Percentiles rank a stretch among this genome's conserved stretches.
phyloP scores from a whole-genome alignment of 2,329 filamentous ascomycete species.

The Ophiostoma triangulosporum region DNA sequence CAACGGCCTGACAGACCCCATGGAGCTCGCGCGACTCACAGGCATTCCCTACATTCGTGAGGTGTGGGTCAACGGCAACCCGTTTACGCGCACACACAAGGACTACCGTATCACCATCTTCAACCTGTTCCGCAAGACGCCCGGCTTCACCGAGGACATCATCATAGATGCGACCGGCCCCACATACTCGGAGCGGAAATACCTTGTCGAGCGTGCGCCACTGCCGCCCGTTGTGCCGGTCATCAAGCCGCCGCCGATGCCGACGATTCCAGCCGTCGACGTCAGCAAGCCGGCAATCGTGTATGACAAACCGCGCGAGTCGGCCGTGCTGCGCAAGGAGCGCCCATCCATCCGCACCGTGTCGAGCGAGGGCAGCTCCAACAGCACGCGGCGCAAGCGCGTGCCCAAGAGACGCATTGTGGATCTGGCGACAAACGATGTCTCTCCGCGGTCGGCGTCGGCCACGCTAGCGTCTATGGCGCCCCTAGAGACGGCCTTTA shows the following conservation, averaged over 20 bases:
- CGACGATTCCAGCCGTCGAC: conserved; percentile 49
- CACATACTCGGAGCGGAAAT: conserved; percentile 72
- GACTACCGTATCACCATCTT: conserved; percentile 84
- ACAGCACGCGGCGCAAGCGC: conserved; percentile 43
- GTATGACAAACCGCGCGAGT: conserved; percentile 36
- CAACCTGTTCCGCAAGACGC: conserved; percentile 83
- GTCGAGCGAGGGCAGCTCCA: conserved; percentile 44
- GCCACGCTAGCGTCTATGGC: conserved; percentile 11
- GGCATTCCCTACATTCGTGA: conserved; percentile 84
- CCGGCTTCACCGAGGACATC: conserved; percentile 83
- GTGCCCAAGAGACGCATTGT: conserved; percentile 51
- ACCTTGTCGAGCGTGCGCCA: conserved; percentile 67
- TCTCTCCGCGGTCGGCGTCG: conserved; percentile 7
- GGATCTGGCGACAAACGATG: conserved; percentile 44
- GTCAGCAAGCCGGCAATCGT: conserved; percentile 55
- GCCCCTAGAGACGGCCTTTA: neutral
- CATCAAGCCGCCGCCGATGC: conserved; percentile 48
- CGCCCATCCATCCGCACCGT: conserved; percentile 37
- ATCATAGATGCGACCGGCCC: conserved; percentile 76
- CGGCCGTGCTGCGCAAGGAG: conserved; percentile 45
- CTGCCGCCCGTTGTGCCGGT: conserved; percentile 66
- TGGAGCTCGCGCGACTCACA: conserved; percentile 77
- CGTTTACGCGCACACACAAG: conserved; percentile 75
- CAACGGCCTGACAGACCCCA: conserved; percentile 81
- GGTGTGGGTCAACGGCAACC: conserved; percentile 85